Evolutionary conservation across 2,329 filamentous ascomycete genomes (phyloP).

Genomic region (Fusarium sp.): DNA sequence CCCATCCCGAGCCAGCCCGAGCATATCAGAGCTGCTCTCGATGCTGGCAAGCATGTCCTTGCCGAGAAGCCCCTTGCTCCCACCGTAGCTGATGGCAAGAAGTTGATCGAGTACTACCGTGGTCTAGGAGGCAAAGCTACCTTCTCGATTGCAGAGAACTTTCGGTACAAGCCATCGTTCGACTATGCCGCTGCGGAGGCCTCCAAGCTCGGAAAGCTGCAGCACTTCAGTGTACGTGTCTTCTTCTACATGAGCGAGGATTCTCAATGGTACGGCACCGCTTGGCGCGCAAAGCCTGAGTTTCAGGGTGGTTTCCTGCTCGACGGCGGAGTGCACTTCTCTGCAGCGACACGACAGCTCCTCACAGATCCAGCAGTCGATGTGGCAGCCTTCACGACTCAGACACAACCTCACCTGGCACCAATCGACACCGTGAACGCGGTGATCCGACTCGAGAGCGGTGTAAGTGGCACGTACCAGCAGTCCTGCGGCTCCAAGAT

Average conservation of each 20-base stretch:
- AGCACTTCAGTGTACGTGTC: slow-evolving; percentile 57
- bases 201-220: slow-evolving; percentile 44
- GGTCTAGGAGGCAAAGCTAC: slow-evolving; percentile 45
- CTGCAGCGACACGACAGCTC: slow-evolving; percentile 68
- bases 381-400: slow-evolving; percentile 63
- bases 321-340: slow-evolving; percentile 77
- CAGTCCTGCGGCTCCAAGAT: slow-evolving; percentile 66
- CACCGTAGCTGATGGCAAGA: slow-evolving; percentile 57
- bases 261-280: slow-evolving; percentile 59
- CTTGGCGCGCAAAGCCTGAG: slow-evolving; percentile 72
- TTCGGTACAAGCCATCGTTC: slow-evolving; percentile 68
- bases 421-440: slow-evolving; percentile 74
- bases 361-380: slow-evolving; percentile 56
- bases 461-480: slow-evolving; percentile 64
- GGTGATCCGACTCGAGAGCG: slow-evolving; percentile 61
- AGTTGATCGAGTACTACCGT: slow-evolving; percentile 50
- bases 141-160: slow-evolving; percentile 76
- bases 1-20: slow-evolving; percentile 69
- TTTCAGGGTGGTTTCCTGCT: slow-evolving; percentile 81
- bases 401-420: slow-evolving; percentile 64
- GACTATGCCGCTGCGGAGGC: slow-evolving; percentile 61
- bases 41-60: slow-evolving; percentile 74
- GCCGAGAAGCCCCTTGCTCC: slow-evolving; percentile 74
- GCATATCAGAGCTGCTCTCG: slow-evolving; percentile 65
- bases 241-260: slow-evolving; percentile 47